Evolutionary conservation across 768 basidiomycete genomes (phyloP), one percentile per base, ranked within the genome.

Genomic region (Boletus rubescentipes): DNA sequence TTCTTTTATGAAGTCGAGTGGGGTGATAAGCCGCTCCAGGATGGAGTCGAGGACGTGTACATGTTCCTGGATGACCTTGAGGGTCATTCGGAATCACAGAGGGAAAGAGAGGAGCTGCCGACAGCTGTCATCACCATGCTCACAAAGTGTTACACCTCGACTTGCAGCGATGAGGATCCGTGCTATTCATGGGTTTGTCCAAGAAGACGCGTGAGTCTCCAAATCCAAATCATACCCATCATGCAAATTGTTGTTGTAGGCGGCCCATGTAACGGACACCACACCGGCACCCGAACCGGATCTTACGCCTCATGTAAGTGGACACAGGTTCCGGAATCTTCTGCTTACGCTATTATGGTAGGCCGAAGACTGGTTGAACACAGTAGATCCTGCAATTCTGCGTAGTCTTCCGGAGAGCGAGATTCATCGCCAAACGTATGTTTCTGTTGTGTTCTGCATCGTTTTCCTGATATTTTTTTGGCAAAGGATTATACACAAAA

Each of bases 1-100:
- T 98, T 93, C 78, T 95, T 97, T 71, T 92, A 93, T 66, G 96
- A 98, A 68, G 94, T 98, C 8, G 94, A 98, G 66, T 96, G 94
- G 91, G 92, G 89, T 30, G 85, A 86, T 46, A 83, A 86, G 18
- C 77, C 86, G 1, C 72, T 97, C 50, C 84, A 89, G 51, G 93
- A 95, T 64, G 86, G 89, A 4, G 89, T 95, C 5, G 93, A 95
- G 63, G 92, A 95, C 57, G 93, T 97, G 7, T 97, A 91, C 73
- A 90, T 89, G 79, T 96, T 97, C 70, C 75, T 91, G 64, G 92
- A 92, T 53, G 93, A 95, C 58, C 78, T 81, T 36, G 85, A 86
- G 50, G 86, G 85, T 23, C 71, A 72, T 21, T 83, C 83, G 2
- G 86, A 87, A 57, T 73, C 77, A 1, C 75, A 79, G 15, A 77